Percentiles rank a stretch among this genome's conserved stretches.
These are phyloP conservation scores for Epicoccum nigrum DNA, from an alignment of 2,329 filamentous ascomycete genomes.

Conservation along the genomic window DNA sequence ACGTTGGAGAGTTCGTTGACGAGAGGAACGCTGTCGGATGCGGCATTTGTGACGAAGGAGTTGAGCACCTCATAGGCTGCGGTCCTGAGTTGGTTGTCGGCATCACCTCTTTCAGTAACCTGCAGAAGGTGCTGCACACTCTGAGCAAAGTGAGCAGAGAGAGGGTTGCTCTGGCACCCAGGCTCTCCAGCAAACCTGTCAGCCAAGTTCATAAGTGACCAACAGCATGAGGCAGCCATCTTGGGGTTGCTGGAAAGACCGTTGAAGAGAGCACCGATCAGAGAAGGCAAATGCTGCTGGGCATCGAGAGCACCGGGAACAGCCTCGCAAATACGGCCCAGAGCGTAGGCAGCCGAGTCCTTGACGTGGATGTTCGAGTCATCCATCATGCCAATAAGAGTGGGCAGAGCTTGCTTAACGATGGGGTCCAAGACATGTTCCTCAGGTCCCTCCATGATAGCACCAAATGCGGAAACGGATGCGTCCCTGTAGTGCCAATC, in stretches of 20 bases:
- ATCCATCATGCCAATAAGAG: constrained; percentile 91
- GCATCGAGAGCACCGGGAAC: constrained; percentile 92
- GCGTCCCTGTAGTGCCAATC: constrained; percentile 97
- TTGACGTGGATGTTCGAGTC: constrained; percentile 88
- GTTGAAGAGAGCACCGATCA: constrained; percentile 88
- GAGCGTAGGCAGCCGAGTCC: constrained; percentile 93
- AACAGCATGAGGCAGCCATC: constrained; percentile 98
- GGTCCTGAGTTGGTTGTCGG: constrained; percentile 87
- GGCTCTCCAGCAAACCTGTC: constrained; percentile 92
- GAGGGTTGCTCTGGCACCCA: constrained; percentile 76
- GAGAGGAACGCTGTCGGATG: constrained; percentile 79
- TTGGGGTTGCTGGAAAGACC: constrained; percentile 90
- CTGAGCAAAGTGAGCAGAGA: constrained; percentile 91
- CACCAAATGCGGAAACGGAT: constrained; percentile 94
- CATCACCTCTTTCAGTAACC: constrained; percentile 81
- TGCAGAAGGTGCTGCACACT: constrained; percentile 84
- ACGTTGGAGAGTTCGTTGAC: constrained; percentile 85
- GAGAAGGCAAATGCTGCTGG: constrained; percentile 76
- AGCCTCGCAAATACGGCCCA: constrained; percentile 93
- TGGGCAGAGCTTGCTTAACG: constrained; percentile 91
- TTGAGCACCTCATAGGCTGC: constrained; percentile 97
- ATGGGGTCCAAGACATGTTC: constrained; percentile 90
- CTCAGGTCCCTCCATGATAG: constrained; percentile 98
- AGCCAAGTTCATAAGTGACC: constrained; percentile 97
- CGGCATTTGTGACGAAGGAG: constrained; percentile 89